phyloP scores from a whole-genome alignment of 495 filamentous ascomycete genomes.

The Geopyxis carbonaria region DNA sequence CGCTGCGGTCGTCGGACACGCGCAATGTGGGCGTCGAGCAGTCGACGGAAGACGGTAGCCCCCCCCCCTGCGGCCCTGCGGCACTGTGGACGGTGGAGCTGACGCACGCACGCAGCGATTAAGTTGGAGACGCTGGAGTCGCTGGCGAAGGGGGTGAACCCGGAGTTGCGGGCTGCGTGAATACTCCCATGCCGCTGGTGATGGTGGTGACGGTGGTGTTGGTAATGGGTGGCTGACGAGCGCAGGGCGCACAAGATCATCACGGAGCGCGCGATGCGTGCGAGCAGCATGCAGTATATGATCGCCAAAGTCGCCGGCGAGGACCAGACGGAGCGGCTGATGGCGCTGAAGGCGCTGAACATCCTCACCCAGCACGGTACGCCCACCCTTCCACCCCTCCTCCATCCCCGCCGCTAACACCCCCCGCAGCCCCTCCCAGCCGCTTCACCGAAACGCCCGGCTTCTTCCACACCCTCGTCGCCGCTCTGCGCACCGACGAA shows the following conservation, averaged over 20 bases:
- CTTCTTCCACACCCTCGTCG: background rate
- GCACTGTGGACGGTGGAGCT: background rate
- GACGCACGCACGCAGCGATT: conserved; percentile 1
- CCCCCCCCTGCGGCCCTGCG: background rate
- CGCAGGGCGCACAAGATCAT: conserved; percentile 5
- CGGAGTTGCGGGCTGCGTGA: conserved; percentile 4
- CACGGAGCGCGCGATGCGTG: background rate
- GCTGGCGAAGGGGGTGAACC: conserved; percentile 2
- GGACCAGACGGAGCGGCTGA: background rate
- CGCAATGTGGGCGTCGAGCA: conserved; percentile 5
- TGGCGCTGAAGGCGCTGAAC: background rate
- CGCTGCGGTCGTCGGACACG: background rate
- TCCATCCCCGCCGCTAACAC: background rate
- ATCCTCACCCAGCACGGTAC: conserved; percentile 2
- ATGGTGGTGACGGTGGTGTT: background rate
- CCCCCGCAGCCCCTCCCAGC: background rate
- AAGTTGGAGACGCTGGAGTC: background rate
- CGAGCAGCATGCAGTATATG: background rate
- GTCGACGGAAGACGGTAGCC: conserved; percentile 5
- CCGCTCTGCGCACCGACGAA: background rate
- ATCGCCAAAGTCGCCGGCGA: background rate
- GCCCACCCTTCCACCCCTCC: background rate
- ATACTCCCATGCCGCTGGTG: background rate
- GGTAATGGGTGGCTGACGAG: too few species aligned
- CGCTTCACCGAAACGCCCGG: background rate